Base-by-base conservation (phyloP, 805 yeast genomes). In the Candida vartiovaarae region DNA sequence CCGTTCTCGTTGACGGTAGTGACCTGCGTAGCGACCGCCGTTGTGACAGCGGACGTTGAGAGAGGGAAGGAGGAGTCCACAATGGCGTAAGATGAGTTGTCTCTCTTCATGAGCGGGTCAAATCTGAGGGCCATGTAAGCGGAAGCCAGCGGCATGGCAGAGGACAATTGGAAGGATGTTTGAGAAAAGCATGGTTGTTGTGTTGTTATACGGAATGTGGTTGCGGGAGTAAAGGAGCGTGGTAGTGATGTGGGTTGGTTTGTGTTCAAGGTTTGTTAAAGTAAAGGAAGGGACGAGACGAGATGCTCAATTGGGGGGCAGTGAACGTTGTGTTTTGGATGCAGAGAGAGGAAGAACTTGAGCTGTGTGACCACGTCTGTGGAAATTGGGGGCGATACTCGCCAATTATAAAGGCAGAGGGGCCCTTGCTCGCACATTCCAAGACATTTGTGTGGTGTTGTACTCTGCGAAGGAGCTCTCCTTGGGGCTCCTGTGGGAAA, bases 281-380 rank as follows among this genome's bases (percentile, higher is more conserved):
- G 25, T 24, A 54, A 55, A 55, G 58, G 60, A 55, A 47, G 50
- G 60, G 60, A 55, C 60, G 60, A 55, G 60, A 48, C 58, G 46
- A 7, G 23, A 37, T 37, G 54, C 56, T 52, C 56, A 51, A 43
- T 25, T 31, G 32, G 39, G 8, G 20, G 20, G 20, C 20, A 15
- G 20, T 15, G 20, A 15, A 15, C 20, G 20, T 15, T 15, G 20
- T 15, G 20, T 15, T 15, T 15, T 15, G 20, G 20, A 15, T 15
- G 20, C 20, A 15, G 20, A 15, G 20, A 15, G 20, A 15, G 20
- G 20, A 15, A 15, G 20, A 15, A 15, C 20, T 15, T 15, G 20
- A 15, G 20, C 20, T 15, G 20, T 15, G 20, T 15, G 20, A 15
- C 20, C 20, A 15, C 20, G 20, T 15, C 20, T 15, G 20, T 15